phyloP scores from a whole-genome alignment of 305 asterid species.

The Solanum hybrid region DNA sequence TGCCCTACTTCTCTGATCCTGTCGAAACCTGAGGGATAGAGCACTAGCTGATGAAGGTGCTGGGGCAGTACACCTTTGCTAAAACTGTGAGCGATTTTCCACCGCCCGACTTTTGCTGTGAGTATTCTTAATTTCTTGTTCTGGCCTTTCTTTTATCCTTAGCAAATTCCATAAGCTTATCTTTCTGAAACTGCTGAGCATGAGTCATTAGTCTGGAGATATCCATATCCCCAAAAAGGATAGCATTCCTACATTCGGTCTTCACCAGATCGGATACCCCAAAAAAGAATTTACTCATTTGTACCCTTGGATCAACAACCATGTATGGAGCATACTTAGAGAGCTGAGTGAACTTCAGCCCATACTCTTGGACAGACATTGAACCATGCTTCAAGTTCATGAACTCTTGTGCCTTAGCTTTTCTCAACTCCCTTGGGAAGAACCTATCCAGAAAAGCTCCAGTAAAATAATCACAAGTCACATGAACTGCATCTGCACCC shows the following conservation, averaged over 20 bases:
- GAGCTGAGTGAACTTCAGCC: neutral
- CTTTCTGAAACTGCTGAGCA: neutral
- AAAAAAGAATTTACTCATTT: neutral
- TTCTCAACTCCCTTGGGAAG: neutral
- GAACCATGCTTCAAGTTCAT: neutral
- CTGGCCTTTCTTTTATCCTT: neutral
- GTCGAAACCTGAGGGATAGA: neutral
- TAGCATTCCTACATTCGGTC: neutral
- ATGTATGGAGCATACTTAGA: neutral
- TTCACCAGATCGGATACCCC: neutral
- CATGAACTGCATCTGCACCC: neutral
- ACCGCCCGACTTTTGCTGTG: neutral
- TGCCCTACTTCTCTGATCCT: neutral
- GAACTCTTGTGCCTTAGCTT: neutral
- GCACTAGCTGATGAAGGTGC: neutral
- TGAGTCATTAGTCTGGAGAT: neutral
- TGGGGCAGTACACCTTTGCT: neutral
- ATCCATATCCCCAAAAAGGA: neutral
- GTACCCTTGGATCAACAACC: neutral
- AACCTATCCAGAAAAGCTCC: neutral
- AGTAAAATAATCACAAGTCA: neutral
- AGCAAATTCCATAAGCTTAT: neutral
- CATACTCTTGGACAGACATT: neutral
- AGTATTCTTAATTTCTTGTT: neutral
- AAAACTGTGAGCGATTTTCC: neutral